Evolutionary conservation across 805 yeast species (phyloP), one percentile per base, ranked within the genome.

Genomic region (Maudiozyma saulgeensis): DNA sequence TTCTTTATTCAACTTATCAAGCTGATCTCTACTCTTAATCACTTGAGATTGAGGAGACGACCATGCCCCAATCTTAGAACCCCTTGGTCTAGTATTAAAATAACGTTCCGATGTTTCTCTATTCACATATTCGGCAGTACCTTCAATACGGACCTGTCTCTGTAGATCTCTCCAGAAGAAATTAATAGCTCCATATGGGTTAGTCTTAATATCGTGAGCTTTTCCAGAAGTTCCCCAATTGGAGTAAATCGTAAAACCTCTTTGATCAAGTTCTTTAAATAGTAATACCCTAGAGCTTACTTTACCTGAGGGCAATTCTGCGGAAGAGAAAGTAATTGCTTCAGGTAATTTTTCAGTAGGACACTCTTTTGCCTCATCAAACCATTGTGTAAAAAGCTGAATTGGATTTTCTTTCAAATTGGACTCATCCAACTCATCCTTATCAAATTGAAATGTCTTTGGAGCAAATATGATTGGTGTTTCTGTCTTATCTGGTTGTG

Each of bases 31-130:
- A 42, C 71, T 65, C 13, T 63, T 58, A 37, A 90, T 73, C 2
- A 72, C 74, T 49, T 76, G 73, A 32, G 89, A 80, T 71, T 91
- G 99, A 2, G 95, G 95, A 28, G 95, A 83, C 0, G 97, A 85
- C 96, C 96, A 90, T 0, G 99, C 99, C 21, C 98, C 98, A 53
- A 91, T 81, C 62, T 84, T 82, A 31, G 96, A 85, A 6, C 93
- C 96, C 51, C 95, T 75, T 41, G 98, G 98, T 61, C 99, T 77
- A 0, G 95, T 84, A 44, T 78, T 75, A 68, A 79, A 93, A 68
- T 91, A 91, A 44, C 82, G 73, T 56, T 83, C 80, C 6, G 87
- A 78, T 23, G 85, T 86, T 56, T 84, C 90, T 49, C 81, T 72
- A 25, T 79, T 72, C 41, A 90, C 85, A 52, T 74, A 77, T 64